phyloP scores from a whole-genome alignment of 345 rosid genomes.

The Citrus reticulata region DNA sequence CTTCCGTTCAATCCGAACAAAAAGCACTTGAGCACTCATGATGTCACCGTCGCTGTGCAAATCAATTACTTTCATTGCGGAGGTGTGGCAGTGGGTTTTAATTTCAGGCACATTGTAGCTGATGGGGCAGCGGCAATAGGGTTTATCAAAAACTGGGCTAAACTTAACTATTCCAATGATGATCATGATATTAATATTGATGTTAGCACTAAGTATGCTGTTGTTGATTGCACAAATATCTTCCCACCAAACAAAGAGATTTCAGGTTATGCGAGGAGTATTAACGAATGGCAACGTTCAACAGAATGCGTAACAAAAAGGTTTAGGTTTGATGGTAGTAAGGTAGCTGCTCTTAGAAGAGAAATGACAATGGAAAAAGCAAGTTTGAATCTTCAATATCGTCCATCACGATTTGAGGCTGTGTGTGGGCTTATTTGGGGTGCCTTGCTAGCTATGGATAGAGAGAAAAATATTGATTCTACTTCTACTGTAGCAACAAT shows the following conservation, averaged over 20 bases:
- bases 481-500: background rate
- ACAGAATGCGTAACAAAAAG: background rate
- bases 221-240: background rate
- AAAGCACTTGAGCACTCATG: background rate
- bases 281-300: background rate
- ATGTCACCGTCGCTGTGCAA: background rate
- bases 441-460: background rate
- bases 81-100: conserved; percentile 26
- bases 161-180: background rate
- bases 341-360: background rate
- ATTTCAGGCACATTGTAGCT: conserved; percentile 18
- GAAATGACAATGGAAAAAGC: background rate
- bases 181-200: background rate
- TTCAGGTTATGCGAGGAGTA: background rate
- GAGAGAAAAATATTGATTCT: background rate
- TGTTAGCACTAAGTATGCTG: background rate
- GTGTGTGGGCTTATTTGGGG: background rate
- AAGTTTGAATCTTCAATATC: background rate
- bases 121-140: conserved; percentile 18
- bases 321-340: background rate
- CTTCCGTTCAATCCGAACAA: background rate
- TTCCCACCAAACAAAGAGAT: background rate
- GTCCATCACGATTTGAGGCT: background rate
- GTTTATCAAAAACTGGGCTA: conserved; percentile 24
- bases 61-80: conserved; percentile 15